Evolutionary conservation across 345 rosid species (phyloP), one percentile per base, ranked within the genome.

Genomic region (Salix caprea): DNA sequence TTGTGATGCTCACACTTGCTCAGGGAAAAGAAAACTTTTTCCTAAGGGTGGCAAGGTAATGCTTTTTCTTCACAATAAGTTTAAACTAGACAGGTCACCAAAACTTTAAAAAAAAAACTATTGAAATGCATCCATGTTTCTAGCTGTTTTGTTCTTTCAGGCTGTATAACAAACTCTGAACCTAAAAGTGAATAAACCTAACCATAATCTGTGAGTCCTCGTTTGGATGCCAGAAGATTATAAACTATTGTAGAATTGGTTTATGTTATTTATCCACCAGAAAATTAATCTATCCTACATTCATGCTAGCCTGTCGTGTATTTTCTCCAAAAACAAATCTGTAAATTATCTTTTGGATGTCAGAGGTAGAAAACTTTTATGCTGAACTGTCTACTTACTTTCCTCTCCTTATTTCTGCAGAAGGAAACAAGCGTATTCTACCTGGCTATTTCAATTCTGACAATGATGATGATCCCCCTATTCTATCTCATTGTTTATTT

Each of bases 1-100:
- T 78, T 96, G 99, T 77, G 97, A 96, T 86, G 93, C 97, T 76
- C 94, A 89, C 83, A 88, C 92, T 68, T 92, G 99, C 86, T 81
- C 88, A 3, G 90, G 87, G 50, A 91, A 78, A 83, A 77, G 10
- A 78, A 87, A 83, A 61, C 87, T 81, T 48, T 96, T 96, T 83
- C 93, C 95, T 50, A 83, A 76, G 89, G 99, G 97, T 81, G 87
- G 97, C 82, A 91, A 85, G 94, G 98, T 96, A 84, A 69, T 79
- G 60, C 30, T 79, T 74, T 39, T 50, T 50, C 58, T 50, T 7
- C 8, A 18, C 26, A 15, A 24, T 12, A 56, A 46, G 46, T 19
- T 68, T 76, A 42, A 48, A 4, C 24, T 6, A 28, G 34, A 28
- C n/a, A 14, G 7, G 8, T 42, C 23, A 56, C 6, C 50, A 11